phyloP scores from a whole-genome alignment of 495 filamentous ascomycete species.

The Monascus purpureus region DNA sequence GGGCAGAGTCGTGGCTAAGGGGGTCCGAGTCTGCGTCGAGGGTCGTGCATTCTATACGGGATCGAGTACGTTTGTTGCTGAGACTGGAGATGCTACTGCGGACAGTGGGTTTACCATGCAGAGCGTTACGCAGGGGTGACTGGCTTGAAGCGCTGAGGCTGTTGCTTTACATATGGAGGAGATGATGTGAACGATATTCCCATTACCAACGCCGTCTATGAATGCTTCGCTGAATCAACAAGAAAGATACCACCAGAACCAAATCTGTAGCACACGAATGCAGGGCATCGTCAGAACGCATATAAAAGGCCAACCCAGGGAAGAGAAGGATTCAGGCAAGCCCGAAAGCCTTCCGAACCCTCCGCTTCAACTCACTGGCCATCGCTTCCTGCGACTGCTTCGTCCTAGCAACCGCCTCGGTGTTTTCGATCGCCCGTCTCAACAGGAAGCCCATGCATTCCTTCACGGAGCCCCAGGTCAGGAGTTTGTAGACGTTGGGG shows the following conservation, averaged over 20 bases:
- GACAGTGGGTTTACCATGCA: conserved; percentile 6
- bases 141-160: too few relatives aligned
- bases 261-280: neutral
- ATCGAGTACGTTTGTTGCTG: conserved; percentile 4
- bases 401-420: conserved; percentile 70
- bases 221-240: neutral
- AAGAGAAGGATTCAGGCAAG: neutral
- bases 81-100: conserved; percentile 5
- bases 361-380: conserved; percentile 51
- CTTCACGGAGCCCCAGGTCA: conserved; percentile 80
- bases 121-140: neutral
- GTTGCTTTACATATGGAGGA: too few relatives aligned
- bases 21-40: conserved; percentile 6
- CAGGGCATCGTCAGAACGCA: conserved; percentile 1
- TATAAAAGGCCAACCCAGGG: conserved; percentile 1
- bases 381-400: conserved; percentile 62
- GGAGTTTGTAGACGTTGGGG: conserved; percentile 69
- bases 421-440: conserved; percentile 79
- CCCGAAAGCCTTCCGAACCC: conserved; percentile 34
- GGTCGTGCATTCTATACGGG: conserved; percentile 9
- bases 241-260: neutral
- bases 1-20: neutral
- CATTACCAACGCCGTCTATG: neutral
- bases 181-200: too few relatives aligned
- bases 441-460: conserved; percentile 93